Evolutionary conservation across 306 rosid genomes (phyloP), one percentile per base, ranked within the genome.

Genomic region (Castanopsis chinensis): DNA sequence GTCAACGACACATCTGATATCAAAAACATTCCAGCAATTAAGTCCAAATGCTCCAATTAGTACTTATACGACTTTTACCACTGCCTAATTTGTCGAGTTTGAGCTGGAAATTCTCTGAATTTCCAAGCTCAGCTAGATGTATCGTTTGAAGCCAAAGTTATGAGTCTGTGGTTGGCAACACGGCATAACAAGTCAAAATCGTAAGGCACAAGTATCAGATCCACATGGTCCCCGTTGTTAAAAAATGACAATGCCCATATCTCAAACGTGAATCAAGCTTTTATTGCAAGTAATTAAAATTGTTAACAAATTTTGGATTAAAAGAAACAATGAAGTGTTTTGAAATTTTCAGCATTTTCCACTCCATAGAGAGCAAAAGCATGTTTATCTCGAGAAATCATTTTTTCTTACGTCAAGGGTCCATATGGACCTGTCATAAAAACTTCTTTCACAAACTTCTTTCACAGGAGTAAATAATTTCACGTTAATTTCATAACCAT

Each of bases 171-270:
- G 69, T 61, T 13, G 41, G 28, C 69, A 6, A 20, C 27, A 4
- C 14, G 1, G 43, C 49, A 33, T 5, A 11, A 19, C 5, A 51
- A 75, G 83, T 83, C 80, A 83, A 79, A 59, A n/a, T 70, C 74
- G 70, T 60, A 45, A 52, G 59, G 41, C 60, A 1, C 15, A 83
- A 73, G 76, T 43, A 74, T 73, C 49, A 37, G 5, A 63, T 35
- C 21, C 6, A 17, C 3, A 52, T 23, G 83, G 70, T 64, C 67
- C 78, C 65, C 56, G 3, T 20, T 20, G 15, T 23, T 3, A 9
- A 58, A 58, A 58, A 58, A 58, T n/a, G 30, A 23, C 20, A 18
- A 56, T 6, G 4, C n/a, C 23, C 27, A 56, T 28, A 58, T 11
- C 28, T 59, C 21, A 11, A 21, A 21, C 14, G 5, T 8, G 64